Conservation (phyloP, 495 filamentous ascomycete species). For the Bacidia rubella region DNA sequence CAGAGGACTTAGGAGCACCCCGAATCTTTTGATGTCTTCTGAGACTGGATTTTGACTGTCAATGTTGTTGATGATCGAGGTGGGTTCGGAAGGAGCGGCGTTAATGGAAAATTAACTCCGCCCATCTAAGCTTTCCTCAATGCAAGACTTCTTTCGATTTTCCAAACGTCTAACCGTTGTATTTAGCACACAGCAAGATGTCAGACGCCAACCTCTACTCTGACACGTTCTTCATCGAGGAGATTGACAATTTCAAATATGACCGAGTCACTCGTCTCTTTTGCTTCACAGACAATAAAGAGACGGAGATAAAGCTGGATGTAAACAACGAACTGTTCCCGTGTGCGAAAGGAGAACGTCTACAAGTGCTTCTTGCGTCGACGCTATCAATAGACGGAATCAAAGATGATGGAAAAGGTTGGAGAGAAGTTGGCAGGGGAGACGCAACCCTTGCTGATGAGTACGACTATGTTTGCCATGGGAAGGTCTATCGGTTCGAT, state of each 20-base stretch:
- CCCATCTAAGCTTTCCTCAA: too few relatives aligned
- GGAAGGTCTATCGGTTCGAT: conserved; percentile 95
- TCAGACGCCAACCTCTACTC: conserved; percentile 82
- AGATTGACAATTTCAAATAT: conserved; percentile 62
- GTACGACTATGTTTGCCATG: conserved; percentile 95
- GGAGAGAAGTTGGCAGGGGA: conserved; percentile 61
- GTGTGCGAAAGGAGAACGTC: conserved; percentile 50
- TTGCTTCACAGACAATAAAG: conserved; percentile 54
- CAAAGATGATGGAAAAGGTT: conserved; percentile 58
- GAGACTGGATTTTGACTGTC: too few relatives aligned
- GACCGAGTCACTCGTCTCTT: conserved; percentile 80
- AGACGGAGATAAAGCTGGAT: conserved; percentile 70
- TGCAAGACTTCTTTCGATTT: too few relatives aligned
- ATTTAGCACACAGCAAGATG: too few relatives aligned
- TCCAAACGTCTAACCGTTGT: too few relatives aligned
- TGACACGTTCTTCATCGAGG: conserved; percentile 64
- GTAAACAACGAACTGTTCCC: conserved; percentile 91
- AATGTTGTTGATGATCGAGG: too few relatives aligned
- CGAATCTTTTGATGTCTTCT: too few relatives aligned
- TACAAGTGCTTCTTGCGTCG: conserved; percentile 68
- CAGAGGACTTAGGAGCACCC: too few relatives aligned
- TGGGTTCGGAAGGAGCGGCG: too few relatives aligned
- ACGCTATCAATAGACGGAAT: conserved; percentile 78
- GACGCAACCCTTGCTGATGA: conserved; percentile 76
- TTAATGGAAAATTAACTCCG: too few relatives aligned